Percentiles rank a stretch among this genome's conserved stretches.
These are phyloP conservation scores for Angophora floribunda DNA, from an alignment of 345 rosid genomes.

Conservation along the genomic window DNA sequence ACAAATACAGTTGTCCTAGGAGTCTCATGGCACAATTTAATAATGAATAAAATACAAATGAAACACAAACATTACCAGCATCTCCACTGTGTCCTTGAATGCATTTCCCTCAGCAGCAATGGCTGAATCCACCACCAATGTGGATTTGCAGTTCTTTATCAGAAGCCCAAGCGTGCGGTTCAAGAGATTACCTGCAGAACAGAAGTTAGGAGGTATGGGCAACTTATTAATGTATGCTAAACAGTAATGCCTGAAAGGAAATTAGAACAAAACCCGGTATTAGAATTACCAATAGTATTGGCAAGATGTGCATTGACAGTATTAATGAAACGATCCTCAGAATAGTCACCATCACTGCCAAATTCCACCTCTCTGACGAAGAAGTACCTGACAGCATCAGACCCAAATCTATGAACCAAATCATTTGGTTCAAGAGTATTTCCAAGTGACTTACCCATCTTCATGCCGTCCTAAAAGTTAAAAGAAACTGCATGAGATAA, in stretches of 20 bases:
- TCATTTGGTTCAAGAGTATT: constrained; percentile 86
- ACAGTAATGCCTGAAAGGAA: no score
- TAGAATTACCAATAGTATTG: constrained; percentile 67
- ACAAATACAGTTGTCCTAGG: background rate
- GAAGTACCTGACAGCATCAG: constrained; percentile 93
- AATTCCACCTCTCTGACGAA: constrained; percentile 86
- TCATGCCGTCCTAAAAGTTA: constrained; percentile 83
- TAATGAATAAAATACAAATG: background rate
- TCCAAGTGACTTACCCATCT: constrained; percentile 97
- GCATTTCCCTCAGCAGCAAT: constrained; percentile 59
- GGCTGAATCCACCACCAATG: constrained; percentile 64
- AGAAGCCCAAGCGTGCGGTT: constrained; percentile 95
- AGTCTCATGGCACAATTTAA: background rate
- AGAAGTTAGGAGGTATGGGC: background rate
- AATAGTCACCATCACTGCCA: constrained; percentile 93
- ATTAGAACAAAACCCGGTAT: background rate
- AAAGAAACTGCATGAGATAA: constrained; percentile 47
- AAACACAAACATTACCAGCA: constrained; percentile 35
- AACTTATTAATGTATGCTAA: background rate
- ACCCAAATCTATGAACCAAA: constrained; percentile 70
- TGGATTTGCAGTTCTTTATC: constrained; percentile 71
- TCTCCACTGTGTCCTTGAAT: constrained; percentile 57
- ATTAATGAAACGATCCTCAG: constrained; percentile 79
- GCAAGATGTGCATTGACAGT: constrained; percentile 95
- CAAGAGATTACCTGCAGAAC: constrained; percentile 73